phyloP scores from a whole-genome alignment of 352 stramenopile species.

The Pythium sukuiense region DNA sequence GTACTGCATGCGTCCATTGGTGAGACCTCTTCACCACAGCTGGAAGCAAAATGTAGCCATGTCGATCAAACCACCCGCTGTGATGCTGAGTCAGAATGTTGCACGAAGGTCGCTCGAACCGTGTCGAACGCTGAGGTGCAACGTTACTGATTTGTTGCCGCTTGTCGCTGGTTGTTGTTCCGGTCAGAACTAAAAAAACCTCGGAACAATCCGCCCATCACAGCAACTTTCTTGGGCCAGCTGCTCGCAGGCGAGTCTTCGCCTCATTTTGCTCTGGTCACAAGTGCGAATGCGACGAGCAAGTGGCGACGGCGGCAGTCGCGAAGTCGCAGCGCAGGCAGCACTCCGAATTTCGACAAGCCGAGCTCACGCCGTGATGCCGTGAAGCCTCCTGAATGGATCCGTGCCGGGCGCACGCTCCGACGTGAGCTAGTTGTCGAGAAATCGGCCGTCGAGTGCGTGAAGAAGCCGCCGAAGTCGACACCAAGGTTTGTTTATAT shows the following conservation, averaged over 20 bases:
- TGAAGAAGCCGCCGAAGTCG: background rate
- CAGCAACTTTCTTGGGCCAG: slow-evolving; percentile 6
- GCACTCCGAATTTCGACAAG: slow-evolving; percentile 8
- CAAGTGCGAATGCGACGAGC: slow-evolving; percentile 21
- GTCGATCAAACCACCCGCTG: background rate
- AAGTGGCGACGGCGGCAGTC: background rate
- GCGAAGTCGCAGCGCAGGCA: background rate
- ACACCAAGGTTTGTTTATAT: background rate
- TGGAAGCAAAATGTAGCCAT: slow-evolving; percentile 1
- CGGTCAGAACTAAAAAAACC: slow-evolving; percentile 5
- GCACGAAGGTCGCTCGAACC: slow-evolving; percentile 1
- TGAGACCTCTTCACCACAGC: background rate
- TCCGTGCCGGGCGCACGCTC: background rate
- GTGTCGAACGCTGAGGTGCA: slow-evolving; percentile 5
- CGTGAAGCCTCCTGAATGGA: background rate
- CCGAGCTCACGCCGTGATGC: background rate
- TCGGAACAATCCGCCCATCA: slow-evolving; percentile 1
- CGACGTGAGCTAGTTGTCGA: background rate
- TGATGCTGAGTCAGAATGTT: background rate
- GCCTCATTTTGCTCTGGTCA: slow-evolving; percentile 18
- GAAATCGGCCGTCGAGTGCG: background rate
- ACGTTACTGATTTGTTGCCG: background rate
- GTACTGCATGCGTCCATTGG: background rate
- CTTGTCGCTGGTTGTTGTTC: background rate
- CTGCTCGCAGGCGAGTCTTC: background rate